A percentile compares a stretch with the other conserved stretches of the same genome.
Evolutionary conservation across 2,329 filamentous ascomycete genomes (phyloP).

Genomic region (Fonsecaea multimorphosa): DNA sequence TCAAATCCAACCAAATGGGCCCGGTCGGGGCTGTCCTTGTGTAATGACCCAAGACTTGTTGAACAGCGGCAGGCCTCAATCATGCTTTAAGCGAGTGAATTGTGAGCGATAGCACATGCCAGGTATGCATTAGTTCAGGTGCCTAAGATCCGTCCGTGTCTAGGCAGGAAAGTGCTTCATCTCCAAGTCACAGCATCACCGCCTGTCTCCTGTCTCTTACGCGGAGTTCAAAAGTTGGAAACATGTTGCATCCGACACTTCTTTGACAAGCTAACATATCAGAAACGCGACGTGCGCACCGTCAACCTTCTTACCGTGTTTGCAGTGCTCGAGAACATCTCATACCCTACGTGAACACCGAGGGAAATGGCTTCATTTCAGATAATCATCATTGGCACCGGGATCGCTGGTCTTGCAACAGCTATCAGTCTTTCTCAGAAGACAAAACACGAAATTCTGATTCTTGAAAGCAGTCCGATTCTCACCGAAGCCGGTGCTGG

Average conservation of each 20-base stretch:
- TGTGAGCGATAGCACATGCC: background rate
- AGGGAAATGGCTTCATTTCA: conserved; percentile 3
- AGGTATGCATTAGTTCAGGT: background rate
- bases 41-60: background rate
- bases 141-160: background rate
- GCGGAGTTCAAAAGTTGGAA: background rate
- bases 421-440: conserved; percentile 40
- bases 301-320: background rate
- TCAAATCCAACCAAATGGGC: background rate
- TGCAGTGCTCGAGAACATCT: background rate
- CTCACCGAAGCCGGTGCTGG: conserved; percentile 38
- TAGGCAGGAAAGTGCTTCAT: background rate
- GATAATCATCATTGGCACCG: conserved; percentile 41
- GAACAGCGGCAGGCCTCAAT: background rate
- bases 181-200: background rate
- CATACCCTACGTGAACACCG: background rate
- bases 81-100: background rate
- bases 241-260: background rate
- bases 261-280: background rate
- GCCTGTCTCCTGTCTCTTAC: background rate
- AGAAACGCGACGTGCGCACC: background rate
- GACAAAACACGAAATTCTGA: conserved; percentile 38
- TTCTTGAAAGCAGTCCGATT: conserved; percentile 40
- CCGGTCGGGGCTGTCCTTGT: too few species aligned
- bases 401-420: conserved; percentile 41